phyloP scores from a whole-genome alignment of 768 basidiomycete species.

The Hemileccinum impolitum region DNA sequence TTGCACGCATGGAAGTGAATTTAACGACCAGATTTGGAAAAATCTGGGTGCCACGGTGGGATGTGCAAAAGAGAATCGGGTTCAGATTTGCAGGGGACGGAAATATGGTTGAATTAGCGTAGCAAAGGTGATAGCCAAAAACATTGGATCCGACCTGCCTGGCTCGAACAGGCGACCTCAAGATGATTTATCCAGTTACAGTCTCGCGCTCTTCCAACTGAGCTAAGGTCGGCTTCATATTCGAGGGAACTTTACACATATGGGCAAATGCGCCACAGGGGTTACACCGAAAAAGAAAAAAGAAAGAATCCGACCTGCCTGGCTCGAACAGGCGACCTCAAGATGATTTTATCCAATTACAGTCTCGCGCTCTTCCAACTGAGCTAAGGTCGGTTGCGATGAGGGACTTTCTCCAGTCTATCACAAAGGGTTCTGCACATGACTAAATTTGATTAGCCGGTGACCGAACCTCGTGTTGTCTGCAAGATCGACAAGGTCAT shows the following conservation, averaged over 20 bases:
- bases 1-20: conserved; percentile 16
- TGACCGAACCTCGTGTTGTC: too few relatives aligned
- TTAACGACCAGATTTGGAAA: conserved; percentile 21
- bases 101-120: neutral
- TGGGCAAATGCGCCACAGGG: neutral
- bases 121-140: too few relatives aligned
- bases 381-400: conserved; percentile 29
- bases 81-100: too few relatives aligned
- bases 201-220: conserved; percentile 53
- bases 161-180: conserved; percentile 45
- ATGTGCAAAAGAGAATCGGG: too few relatives aligned
- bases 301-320: conserved; percentile 48
- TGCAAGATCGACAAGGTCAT: conserved; percentile 33
- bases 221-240: conserved; percentile 24
- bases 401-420: too few relatives aligned
- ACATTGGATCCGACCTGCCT: conserved; percentile 37
- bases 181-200: conserved; percentile 38
- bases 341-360: conserved; percentile 37
- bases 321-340: conserved; percentile 62
- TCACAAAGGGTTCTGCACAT: too few relatives aligned
- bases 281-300: neutral
- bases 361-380: conserved; percentile 53
- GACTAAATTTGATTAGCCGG: too few relatives aligned
- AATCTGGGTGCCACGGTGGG: conserved; percentile 17
- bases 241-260: neutral